These are phyloP conservation scores for Eucalyptus tenuipes DNA, from an alignment of 345 rosid species.

Conservation along the genomic window DNA sequence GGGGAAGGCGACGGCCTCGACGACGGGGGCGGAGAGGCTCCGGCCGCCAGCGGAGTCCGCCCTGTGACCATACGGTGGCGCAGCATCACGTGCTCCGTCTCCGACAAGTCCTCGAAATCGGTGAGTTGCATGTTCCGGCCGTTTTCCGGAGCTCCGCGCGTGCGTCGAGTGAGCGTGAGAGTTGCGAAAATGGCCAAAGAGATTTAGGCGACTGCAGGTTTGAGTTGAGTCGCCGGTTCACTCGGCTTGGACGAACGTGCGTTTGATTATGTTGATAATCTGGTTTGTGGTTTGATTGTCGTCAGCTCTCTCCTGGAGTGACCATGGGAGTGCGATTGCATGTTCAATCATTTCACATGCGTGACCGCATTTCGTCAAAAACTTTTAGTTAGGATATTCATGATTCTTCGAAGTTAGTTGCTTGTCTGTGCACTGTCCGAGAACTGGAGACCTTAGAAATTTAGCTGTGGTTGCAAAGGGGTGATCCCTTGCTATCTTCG, in stretches of 20 bases:
- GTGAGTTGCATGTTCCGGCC: conserved; percentile 18
- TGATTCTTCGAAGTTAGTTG: neutral
- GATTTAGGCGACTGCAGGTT: neutral
- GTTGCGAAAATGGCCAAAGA: neutral
- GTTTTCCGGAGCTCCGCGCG: neutral
- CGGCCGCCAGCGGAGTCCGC: conserved; percentile 25
- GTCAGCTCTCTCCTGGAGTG: neutral
- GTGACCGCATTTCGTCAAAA: neutral
- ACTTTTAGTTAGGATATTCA: neutral
- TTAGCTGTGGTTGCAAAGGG: neutral
- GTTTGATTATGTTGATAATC: neutral
- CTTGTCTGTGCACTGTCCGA: neutral
- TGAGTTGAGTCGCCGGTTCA: neutral
- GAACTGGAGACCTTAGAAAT: neutral
- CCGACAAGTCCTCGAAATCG: conserved; percentile 62
- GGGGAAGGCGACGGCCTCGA: conserved; percentile 1
- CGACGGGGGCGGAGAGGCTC: conserved; percentile 9
- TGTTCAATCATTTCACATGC: neutral
- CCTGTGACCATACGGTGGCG: conserved; percentile 80
- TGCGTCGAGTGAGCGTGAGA: neutral
- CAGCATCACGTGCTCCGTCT: conserved; percentile 73
- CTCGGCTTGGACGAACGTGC: neutral
- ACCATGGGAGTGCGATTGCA: neutral
- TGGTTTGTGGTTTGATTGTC: neutral
- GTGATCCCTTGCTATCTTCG: neutral